A percentile compares a stretch with the other conserved stretches of the same genome.
These are phyloP conservation scores for Kernera saxatilis DNA, from an alignment of 345 rosid species.

Conservation along the genomic window DNA sequence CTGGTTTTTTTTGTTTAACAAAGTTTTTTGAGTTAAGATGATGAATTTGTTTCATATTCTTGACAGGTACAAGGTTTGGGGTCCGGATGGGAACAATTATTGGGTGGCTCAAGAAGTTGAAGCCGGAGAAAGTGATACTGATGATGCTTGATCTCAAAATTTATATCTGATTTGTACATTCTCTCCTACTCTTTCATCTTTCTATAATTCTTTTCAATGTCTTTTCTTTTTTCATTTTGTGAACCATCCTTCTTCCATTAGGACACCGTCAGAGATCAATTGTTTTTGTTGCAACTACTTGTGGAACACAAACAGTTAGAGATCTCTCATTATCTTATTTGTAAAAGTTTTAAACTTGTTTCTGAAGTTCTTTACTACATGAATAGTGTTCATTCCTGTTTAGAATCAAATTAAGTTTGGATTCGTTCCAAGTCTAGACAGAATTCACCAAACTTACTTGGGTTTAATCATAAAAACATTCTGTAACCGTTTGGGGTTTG, in stretches of 20 bases:
- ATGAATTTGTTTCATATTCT: constrained; percentile 29
- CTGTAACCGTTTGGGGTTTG: neutral
- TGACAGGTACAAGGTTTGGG: constrained; percentile 61
- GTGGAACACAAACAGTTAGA: neutral
- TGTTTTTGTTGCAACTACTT: constrained; percentile 21
- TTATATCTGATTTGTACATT: constrained; percentile 26
- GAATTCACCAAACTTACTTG: neutral
- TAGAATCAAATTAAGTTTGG: neutral
- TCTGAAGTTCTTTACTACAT: neutral
- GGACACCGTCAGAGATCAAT: constrained; percentile 8
- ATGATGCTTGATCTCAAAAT: constrained; percentile 54
- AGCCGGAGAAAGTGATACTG: constrained; percentile 78
- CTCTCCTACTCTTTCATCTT: neutral
- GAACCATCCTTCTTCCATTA: constrained; percentile 10
- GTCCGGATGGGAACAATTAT: constrained; percentile 48
- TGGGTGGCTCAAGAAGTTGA: constrained; percentile 67
- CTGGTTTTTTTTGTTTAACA: neutral
- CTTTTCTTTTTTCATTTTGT: neutral
- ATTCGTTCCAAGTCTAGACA: neutral
- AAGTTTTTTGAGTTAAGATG: constrained; percentile 31
- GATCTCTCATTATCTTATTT: constrained; percentile 8
- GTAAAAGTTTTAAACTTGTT: neutral
- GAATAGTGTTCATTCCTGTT: neutral
- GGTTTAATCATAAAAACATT: neutral
- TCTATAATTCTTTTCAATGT: constrained; percentile 3